Evolutionary conservation across 257 asterid species (phyloP), one percentile per base, ranked within the genome.

Genomic region (Solanum sejunctum): DNA sequence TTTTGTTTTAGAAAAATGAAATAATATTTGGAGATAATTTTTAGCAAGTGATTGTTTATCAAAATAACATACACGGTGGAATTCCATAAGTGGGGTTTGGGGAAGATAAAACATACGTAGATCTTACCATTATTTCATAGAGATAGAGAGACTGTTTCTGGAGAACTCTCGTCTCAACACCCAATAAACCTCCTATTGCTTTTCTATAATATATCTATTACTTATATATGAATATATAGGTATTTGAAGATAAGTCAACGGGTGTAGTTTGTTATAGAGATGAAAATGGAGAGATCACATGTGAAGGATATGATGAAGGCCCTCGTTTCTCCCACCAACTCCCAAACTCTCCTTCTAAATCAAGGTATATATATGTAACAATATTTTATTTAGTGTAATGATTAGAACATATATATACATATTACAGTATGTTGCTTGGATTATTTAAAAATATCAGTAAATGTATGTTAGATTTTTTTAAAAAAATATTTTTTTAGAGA

Each of bases 271-370:
- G 88, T 64, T 87, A 87, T 41, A 73, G 61, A 45, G 86, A 87
- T 66, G 89, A 77, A n/a, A 75, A 66, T 54, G 88, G 89, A 32
- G 89, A 87, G 80, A 83, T 85, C 39, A 54, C 32, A 17, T 87
- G 89, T 21, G 89, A 87, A 85, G 89, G 88, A 36, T 52, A 82
- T 32, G 89, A 87, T 47, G 89, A 87, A 55, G 89, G 88, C 10
- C 89, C 88, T 85, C 85, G 86, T 2, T 64, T 75, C 23, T 60
- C n/a, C 6, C 84, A 52, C 12, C 80, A 75, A 13, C 20, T 54
- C 49, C 71, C 88, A 16, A 77, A 10, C 2, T 32, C 54, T 52
- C 43, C 64, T 61, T 32, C 32, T 10, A 82, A 82, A 66, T 8
- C 85, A 49, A 82, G 86, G 89, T 67, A 67, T 67, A 67, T 67